These are phyloP conservation scores for Lonicera japonica DNA, from an alignment of 129 eudicot species.

Conservation along the genomic window DNA sequence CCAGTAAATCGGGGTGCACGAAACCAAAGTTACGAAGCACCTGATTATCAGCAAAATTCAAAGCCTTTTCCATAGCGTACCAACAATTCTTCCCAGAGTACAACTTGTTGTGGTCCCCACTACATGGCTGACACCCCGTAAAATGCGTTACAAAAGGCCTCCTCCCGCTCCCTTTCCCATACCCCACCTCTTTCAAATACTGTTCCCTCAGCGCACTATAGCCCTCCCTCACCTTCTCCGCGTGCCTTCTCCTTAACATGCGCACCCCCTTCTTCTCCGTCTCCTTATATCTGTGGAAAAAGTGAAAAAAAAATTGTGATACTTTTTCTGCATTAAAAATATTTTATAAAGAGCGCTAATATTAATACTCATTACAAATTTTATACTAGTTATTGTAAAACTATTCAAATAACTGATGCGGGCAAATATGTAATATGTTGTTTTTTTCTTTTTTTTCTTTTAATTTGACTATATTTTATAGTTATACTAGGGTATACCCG, in stretches of 20 bases:
- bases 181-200: constrained; percentile 50
- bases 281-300: too few relatives aligned
- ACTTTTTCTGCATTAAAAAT: too few relatives aligned
- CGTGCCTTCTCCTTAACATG: constrained; percentile 59
- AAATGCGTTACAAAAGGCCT: constrained; percentile 86
- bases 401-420: too few relatives aligned
- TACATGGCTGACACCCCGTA: constrained; percentile 91
- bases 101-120: constrained; percentile 65
- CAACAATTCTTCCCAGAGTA: constrained; percentile 51
- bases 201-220: constrained; percentile 48
- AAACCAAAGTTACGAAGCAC: constrained; percentile 78
- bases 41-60: constrained; percentile 82
- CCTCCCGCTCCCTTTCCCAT: constrained; percentile 45
- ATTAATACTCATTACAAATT: too few relatives aligned
- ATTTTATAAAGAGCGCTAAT: too few relatives aligned
- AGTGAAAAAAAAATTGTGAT: too few relatives aligned
- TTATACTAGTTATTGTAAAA: too few relatives aligned
- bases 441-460: too few relatives aligned
- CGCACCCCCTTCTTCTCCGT: constrained; percentile 40
- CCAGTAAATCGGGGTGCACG: constrained; percentile 49
- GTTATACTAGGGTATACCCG: too few relatives aligned
- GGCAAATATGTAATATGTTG: too few relatives aligned
- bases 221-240: constrained; percentile 51
- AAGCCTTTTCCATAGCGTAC: constrained; percentile 59
- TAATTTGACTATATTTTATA: too few relatives aligned